These are phyloP conservation scores for Ascochyta lentis DNA, from an alignment of 2,329 filamentous ascomycete species.

Conservation along the genomic window DNA sequence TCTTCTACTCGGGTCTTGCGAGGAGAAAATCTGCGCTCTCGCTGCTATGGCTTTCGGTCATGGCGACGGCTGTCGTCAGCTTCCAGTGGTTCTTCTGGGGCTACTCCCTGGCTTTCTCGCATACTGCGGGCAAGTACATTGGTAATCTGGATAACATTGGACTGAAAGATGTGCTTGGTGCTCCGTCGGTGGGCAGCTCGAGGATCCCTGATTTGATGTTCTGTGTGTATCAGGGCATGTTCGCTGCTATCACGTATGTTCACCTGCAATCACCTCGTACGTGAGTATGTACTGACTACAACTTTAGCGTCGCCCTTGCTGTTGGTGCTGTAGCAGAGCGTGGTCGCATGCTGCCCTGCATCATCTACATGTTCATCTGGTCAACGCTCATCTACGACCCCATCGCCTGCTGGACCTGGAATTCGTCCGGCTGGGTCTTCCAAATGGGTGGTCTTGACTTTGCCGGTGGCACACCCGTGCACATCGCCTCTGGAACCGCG, in stretches of 20 bases:
- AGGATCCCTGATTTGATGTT: constrained; percentile 84
- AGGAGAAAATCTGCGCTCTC: constrained; percentile 88
- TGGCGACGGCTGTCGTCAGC: constrained; percentile 77
- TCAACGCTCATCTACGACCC: constrained; percentile 88
- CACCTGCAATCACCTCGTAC: not conserved
- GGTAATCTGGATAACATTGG: constrained; percentile 82
- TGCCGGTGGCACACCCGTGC: constrained; percentile 87
- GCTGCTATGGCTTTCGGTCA: constrained; percentile 83
- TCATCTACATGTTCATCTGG: constrained; percentile 95
- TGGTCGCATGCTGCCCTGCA: constrained; percentile 84
- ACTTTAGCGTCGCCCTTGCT: constrained; percentile 74
- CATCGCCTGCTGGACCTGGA: constrained; percentile 96
- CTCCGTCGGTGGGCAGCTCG: constrained; percentile 74
- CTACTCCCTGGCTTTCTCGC: constrained; percentile 82
- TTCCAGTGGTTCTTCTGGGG: constrained; percentile 99
- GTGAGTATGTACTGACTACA: constrained; percentile 5
- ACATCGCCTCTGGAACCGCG: constrained; percentile 82
- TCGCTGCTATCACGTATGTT: constrained; percentile 82
- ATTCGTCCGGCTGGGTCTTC: constrained; percentile 79
- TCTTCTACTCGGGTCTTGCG: constrained; percentile 92
- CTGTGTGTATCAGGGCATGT: constrained; percentile 87
- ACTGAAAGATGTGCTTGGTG: constrained; percentile 75
- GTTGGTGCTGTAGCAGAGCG: constrained; percentile 86
- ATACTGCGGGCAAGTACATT: constrained; percentile 76
- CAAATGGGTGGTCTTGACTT: constrained; percentile 85